phyloP scores from a whole-genome alignment of 768 basidiomycete genomes.

The Boletus insuetus region DNA sequence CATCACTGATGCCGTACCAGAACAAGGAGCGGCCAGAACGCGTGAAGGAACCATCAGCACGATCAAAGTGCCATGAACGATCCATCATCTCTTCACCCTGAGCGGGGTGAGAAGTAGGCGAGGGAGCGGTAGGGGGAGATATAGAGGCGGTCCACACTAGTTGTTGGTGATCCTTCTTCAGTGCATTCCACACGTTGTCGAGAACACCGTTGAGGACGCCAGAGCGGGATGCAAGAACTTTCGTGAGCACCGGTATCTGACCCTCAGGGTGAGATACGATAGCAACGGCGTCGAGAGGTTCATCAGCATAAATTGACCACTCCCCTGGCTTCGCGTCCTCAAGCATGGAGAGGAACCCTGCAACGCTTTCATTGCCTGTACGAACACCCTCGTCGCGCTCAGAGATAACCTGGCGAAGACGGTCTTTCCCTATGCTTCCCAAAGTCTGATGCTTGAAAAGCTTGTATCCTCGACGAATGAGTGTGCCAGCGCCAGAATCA shows the following conservation, averaged over 20 bases:
- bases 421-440: slow-evolving; percentile 85
- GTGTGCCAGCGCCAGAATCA: slow-evolving; percentile 95
- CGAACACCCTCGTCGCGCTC: slow-evolving; percentile 94
- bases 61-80: slow-evolving; percentile 97
- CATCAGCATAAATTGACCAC: slow-evolving; percentile 97
- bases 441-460: slow-evolving; percentile 86
- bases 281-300: slow-evolving; percentile 92
- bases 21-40: slow-evolving; percentile 90
- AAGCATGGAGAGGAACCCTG: slow-evolving; percentile 61
- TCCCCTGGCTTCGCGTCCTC: slow-evolving; percentile 76
- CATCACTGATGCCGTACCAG: slow-evolving; percentile 95
- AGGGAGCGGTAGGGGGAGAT: slow-evolving; percentile 11
- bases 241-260: slow-evolving; percentile 88
- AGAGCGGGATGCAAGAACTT: slow-evolving; percentile 82
- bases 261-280: slow-evolving; percentile 90
- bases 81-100: slow-evolving; percentile 80
- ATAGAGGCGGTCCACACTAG: slow-evolving; percentile 98
- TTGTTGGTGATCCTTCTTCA: slow-evolving; percentile 90
- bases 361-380: slow-evolving; percentile 78
- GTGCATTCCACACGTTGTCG: slow-evolving; percentile 96
- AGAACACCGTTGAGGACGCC: slow-evolving; percentile 93
- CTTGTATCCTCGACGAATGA: slow-evolving; percentile 97
- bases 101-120: slow-evolving; percentile 5
- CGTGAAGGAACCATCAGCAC: slow-evolving; percentile 96
- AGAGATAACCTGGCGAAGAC: slow-evolving; percentile 91